Evolutionary conservation across 768 basidiomycete species (phyloP), one percentile per base, ranked within the genome.

Genomic region (Suillus subaureus): DNA sequence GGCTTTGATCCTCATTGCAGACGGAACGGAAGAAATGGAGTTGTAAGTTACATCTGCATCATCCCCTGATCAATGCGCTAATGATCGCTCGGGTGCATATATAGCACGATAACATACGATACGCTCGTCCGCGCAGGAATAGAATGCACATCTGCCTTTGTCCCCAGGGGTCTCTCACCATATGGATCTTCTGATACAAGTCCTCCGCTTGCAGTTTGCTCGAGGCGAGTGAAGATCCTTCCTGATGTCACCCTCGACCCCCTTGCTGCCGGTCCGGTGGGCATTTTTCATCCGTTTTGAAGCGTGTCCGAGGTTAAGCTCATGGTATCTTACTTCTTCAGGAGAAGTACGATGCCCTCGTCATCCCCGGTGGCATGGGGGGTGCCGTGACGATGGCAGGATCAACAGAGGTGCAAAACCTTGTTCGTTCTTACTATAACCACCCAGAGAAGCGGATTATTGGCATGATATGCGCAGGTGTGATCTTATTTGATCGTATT

Each of bases 11-110:
- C 79, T 94, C 28, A 84, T 94, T 33, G 89, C 92, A 21, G 84
- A 93, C 72, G 93, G 93, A 15, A 93, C 93, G 1, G 93, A 94
- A 73, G 93, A 94, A 78, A 93, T 93, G 88, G 92, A 93, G 77
- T 94, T 93, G 92, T 91, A 71, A 70, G 87, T 72, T n/a, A 28
- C 8, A 40, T 28, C 8, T 43, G 3, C 8, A 43, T 45, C 63
- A n/a, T 45, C 57, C 63, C 58, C 28, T 49, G 7, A 57, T 54
- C 12, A 23, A 45, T 35, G 39, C 68, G 31, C 63, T 64, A 54
- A 37, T 33, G 21, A 55, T 37, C 11, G 3, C 16, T 23, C 40
- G 39, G 2, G 7, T 6, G 64, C 37, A 42, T 31, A 51, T 42
- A 23, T 72, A 94, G 92, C 70, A 92, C 91, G 11, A 89, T 94